A percentile compares a stretch with the other conserved stretches of the same genome.
Conservation (phyloP, 163 green algal genomes). For the Botryococcus braunii region DNA sequence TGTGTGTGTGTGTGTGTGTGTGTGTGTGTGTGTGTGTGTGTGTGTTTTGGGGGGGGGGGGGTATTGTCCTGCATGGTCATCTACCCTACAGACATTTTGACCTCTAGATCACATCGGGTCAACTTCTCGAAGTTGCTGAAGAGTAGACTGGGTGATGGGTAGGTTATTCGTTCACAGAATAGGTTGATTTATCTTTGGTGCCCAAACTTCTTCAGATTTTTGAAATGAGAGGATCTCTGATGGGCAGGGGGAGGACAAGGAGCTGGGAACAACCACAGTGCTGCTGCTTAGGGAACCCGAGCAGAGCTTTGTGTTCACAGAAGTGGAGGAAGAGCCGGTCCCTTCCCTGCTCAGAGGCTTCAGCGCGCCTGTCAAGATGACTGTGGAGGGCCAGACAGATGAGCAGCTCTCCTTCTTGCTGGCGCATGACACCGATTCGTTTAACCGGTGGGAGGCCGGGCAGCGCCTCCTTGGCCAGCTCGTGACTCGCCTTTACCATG, state of each 20-base stretch:
- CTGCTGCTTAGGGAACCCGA: constrained; percentile 29
- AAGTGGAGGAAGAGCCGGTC: constrained; percentile 59
- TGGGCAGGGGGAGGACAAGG: neutral
- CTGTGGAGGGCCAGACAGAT: constrained; percentile 68
- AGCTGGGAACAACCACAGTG: constrained; percentile 25
- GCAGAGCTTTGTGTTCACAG: constrained; percentile 54
- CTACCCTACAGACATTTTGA: too few relatives aligned
- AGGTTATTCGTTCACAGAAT: too few relatives aligned
- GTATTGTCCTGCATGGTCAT: too few relatives aligned
- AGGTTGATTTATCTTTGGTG: too few relatives aligned
- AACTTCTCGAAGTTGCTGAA: too few relatives aligned
- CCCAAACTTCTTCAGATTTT: too few relatives aligned
- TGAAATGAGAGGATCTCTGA: too few relatives aligned
- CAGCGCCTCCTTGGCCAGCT: constrained; percentile 40
- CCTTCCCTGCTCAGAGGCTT: constrained; percentile 88
- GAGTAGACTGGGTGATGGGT: too few relatives aligned
- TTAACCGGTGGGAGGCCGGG: constrained; percentile 90
- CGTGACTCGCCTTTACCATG: constrained; percentile 51
- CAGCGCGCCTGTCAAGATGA: constrained; percentile 86
- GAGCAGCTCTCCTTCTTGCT: constrained; percentile 88
- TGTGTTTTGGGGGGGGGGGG: too few relatives aligned
- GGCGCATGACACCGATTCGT: constrained; percentile 83
- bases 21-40: too few relatives aligned
- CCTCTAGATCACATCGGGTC: too few relatives aligned
- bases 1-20: too few relatives aligned